phyloP scores from a whole-genome alignment of 257 asterid species.

The Craterostigma plantagineum region DNA sequence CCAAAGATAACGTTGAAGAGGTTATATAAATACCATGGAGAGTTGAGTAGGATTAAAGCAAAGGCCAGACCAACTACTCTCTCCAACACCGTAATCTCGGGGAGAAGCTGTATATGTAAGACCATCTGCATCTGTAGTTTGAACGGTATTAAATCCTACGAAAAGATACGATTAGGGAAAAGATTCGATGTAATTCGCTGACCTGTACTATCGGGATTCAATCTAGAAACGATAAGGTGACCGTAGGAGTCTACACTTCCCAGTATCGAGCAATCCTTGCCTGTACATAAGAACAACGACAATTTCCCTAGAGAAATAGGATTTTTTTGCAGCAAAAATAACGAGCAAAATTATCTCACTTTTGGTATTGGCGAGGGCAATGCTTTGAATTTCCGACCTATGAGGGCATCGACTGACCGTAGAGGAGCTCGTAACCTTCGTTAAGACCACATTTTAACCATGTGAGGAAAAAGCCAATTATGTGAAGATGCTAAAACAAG shows the following conservation, averaged over 20 bases:
- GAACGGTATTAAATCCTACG: constrained; percentile 4
- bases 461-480: too few relatives aligned
- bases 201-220: constrained; percentile 39
- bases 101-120: constrained; percentile 64
- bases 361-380: constrained; percentile 46
- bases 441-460: constrained; percentile 8
- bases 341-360: constrained; percentile 28
- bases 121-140: constrained; percentile 35
- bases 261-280: constrained; percentile 37
- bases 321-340: background rate
- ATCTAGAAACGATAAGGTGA: constrained; percentile 66
- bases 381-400: constrained; percentile 72
- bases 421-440: constrained; percentile 61
- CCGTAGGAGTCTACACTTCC: constrained; percentile 93
- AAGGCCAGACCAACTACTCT: constrained; percentile 91
- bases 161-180: constrained; percentile 6
- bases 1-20: background rate
- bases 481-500: constrained; percentile 8
- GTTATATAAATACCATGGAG: constrained; percentile 35
- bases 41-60: constrained; percentile 66
- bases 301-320: background rate
- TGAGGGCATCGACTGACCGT: constrained; percentile 69
- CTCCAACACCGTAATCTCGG: constrained; percentile 71
- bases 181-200: background rate
- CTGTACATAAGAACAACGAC: constrained; percentile 17